A percentile compares a stretch with the other conserved stretches of the same genome.
Conservation (phyloP, 177 flowering plant genomes). For the Vitis hybrid region DNA sequence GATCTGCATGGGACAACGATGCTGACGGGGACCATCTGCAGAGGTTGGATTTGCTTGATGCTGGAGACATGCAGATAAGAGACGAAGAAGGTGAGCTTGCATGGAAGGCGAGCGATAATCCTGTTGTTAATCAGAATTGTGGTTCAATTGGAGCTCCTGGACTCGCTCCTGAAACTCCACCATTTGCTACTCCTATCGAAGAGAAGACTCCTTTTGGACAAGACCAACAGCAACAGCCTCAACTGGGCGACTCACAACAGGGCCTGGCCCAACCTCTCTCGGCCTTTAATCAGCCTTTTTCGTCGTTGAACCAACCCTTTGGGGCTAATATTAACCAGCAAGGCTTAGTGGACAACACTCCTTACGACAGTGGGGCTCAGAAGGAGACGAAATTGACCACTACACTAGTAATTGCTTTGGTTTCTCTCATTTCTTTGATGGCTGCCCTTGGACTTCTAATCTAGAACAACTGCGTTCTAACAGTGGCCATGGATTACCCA, state of each 20-base stretch:
- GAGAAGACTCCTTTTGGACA: conserved; percentile 26
- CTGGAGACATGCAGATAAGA: conserved; percentile 40
- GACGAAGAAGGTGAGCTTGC: conserved; percentile 33
- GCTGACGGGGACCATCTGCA: conserved; percentile 30
- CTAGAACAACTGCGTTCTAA: not conserved
- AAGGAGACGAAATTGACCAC: not conserved
- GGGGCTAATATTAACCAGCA: conserved; percentile 14
- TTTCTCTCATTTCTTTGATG: not conserved
- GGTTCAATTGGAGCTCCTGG: conserved; percentile 42
- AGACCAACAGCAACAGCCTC: conserved; percentile 12
- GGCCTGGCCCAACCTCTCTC: not conserved
- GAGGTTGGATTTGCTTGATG: conserved; percentile 36
- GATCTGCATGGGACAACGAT: conserved; percentile 37
- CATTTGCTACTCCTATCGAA: conserved; percentile 31
- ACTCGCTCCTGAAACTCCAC: conserved; percentile 27
- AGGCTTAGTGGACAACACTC: conserved; percentile 38
- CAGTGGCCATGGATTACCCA: not conserved
- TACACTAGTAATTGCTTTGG: not conserved
- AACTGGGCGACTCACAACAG: conserved; percentile 13
- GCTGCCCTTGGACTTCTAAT: not conserved
- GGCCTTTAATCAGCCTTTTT: conserved; percentile 4
- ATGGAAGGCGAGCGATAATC: conserved; percentile 44
- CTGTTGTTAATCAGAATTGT: conserved; percentile 32
- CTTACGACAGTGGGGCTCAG: conserved; percentile 35
- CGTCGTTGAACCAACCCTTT: conserved; percentile 19